Conservation (phyloP, 2,329 filamentous ascomycete genomes). For the Phaeoacremonium minimum region DNA sequence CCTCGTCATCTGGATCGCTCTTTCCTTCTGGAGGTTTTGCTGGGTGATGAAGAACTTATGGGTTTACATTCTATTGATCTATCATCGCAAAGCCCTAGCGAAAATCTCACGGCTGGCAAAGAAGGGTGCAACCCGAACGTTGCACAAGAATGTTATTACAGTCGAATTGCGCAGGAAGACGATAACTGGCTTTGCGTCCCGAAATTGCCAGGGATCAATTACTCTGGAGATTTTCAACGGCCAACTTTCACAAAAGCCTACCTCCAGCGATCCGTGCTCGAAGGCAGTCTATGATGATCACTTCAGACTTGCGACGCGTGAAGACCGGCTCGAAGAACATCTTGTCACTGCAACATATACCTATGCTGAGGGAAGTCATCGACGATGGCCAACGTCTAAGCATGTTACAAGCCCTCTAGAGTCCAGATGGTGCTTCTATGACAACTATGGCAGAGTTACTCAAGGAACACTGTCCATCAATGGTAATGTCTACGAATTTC, state of each 20-base stretch:
- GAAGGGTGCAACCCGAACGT: constrained; percentile 21
- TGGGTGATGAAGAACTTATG: constrained; percentile 23
- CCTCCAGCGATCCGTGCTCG: constrained; percentile 13
- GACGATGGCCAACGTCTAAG: constrained; percentile 20
- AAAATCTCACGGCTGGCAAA: constrained; percentile 24
- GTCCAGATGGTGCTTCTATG: constrained; percentile 23
- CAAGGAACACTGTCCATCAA: constrained; percentile 21
- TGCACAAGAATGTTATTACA: constrained; percentile 20
- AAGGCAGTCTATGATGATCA: constrained; percentile 21
- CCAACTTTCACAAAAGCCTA: constrained; percentile 13
- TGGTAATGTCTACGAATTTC: constrained; percentile 22
- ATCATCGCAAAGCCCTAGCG: constrained; percentile 24
- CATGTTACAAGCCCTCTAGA: constrained; percentile 14
- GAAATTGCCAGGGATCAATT: constrained; percentile 17
- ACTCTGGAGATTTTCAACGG: constrained; percentile 23
- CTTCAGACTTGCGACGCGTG: constrained; percentile 17
- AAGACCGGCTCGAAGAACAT: constrained; percentile 10
- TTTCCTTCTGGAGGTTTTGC: constrained; percentile 25
- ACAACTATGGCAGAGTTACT: constrained; percentile 25
- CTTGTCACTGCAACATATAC: constrained; percentile 17
- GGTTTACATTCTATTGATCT: constrained; percentile 24
- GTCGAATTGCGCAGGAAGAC: constrained; percentile 23
- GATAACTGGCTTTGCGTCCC: constrained; percentile 23
- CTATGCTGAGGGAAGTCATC: constrained; percentile 13
- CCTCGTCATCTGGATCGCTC: constrained; percentile 16